Percentiles rank a stretch among this genome's conserved stretches.
Conservation (phyloP, 1,284 basidiomycete genomes). For the Filobasidium uniguttulatum region DNA sequence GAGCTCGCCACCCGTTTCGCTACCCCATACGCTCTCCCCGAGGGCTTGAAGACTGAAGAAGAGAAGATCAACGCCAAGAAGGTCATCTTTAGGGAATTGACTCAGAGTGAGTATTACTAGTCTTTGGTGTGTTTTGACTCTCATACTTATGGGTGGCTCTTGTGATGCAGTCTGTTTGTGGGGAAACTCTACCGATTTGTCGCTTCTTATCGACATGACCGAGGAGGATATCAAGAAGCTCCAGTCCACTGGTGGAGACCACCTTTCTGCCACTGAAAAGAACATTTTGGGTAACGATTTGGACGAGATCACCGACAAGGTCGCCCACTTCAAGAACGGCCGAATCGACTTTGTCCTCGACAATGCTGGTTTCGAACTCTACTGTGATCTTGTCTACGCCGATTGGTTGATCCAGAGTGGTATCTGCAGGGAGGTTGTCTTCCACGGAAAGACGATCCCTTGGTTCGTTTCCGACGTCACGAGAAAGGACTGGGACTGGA, state of each 20-base stretch:
- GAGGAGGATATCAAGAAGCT: slow-evolving; percentile 96
- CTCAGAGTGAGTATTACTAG: slow-evolving; percentile 46
- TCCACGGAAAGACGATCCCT: slow-evolving; percentile 49
- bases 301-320: slow-evolving; percentile 63
- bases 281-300: slow-evolving; percentile 49
- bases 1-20: slow-evolving; percentile 89
- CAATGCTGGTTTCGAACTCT: slow-evolving; percentile 86
- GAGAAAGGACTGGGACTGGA: slow-evolving; percentile 91
- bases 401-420: slow-evolving; percentile 71
- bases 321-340: slow-evolving; percentile 61
- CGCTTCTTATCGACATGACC: slow-evolving; percentile 93
- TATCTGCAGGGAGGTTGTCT: slow-evolving; percentile 67
- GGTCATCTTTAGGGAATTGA: slow-evolving; percentile 84
- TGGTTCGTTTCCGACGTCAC: slow-evolving; percentile 98
- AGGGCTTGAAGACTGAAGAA: slow-evolving; percentile 44
- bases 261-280: slow-evolving; percentile 89
- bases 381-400: slow-evolving; percentile 87
- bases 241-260: slow-evolving; percentile 92
- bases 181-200: slow-evolving; percentile 95
- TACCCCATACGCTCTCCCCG: slow-evolving; percentile 58
- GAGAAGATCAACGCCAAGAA: slow-evolving; percentile 63
- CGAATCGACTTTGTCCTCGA: slow-evolving; percentile 76
- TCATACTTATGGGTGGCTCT: neutral
- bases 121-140: neutral
- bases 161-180: slow-evolving; percentile 60